Base-by-base conservation (phyloP, 1,284 basidiomycete genomes). In the Heterobasidion parviporum region DNA sequence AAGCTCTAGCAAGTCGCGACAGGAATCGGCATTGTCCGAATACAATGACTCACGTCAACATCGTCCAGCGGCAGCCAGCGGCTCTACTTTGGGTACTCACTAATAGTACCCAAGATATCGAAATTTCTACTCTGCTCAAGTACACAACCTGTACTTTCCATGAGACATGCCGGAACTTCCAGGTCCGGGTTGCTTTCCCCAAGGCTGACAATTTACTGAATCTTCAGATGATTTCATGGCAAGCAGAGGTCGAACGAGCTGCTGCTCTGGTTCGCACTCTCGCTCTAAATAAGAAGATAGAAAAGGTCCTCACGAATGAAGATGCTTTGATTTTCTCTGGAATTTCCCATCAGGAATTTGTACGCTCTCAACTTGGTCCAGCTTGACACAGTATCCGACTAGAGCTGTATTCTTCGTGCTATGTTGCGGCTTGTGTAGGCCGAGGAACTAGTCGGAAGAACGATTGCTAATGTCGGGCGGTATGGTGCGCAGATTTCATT, bases 261-360 rank as follows among this genome's bases (percentile, higher is more conserved):
- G 80, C 81, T 2, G 74, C 72, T 49, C 72, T 88, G 44, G 68
- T 92, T 45, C 74, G 76, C 53, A 67, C 72, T n/a, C 65, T 84
- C 7, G 83, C 80, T 10, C 67, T 72, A 3, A 83, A 81, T 1
- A 85, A 81, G 65, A 70, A 61, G 34, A 85, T 93, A 51, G 67
- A 71, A 43, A 67, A 70, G 12, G 83, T 91, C 0, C 78, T 86
- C 44, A 78, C 86, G 0, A 70, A 64, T 2, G 80, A 87, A 62
- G 91, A 93, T 67, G 70, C 71, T 1, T 83, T 92, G 55, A 89
- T 92, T 2, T 93, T 81, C 62, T 73, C 79, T 3, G 85, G 81
- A 1, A 72, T 72, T 3, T 75, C 81, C 3, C 78, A 87, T 62
- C 64, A 68, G 1, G 78, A 82, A 50, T 92, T 92, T 72, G 91